phyloP scores from a whole-genome alignment of 345 rosid genomes.

The Turritis glabra region DNA sequence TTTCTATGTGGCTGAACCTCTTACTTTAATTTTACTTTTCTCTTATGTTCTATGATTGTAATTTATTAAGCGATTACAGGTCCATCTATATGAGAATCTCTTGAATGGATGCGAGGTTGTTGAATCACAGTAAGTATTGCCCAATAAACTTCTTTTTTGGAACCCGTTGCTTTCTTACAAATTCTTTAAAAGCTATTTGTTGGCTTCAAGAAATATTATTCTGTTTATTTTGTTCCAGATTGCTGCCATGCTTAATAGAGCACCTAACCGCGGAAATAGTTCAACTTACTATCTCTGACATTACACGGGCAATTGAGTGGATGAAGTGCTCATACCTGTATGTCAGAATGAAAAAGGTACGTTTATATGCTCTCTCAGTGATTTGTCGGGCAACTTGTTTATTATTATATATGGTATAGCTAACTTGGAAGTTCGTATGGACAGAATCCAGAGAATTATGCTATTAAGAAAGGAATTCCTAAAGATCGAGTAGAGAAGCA shows the following conservation, averaged over 20 bases:
- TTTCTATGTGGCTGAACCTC: constrained; percentile 15
- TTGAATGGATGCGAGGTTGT: constrained; percentile 92
- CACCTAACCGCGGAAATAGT: constrained; percentile 98
- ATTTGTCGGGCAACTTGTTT: background rate
- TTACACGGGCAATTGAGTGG: constrained; percentile 94
- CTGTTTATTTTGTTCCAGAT: constrained; percentile 50
- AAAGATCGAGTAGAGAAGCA: constrained; percentile 81
- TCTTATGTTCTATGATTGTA: constrained; percentile 14
- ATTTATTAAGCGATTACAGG: constrained; percentile 49
- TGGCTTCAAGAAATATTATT: background rate
- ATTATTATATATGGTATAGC: background rate
- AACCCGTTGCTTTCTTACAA: background rate
- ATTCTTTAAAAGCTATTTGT: constrained; percentile 3
- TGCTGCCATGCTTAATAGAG: constrained; percentile 86
- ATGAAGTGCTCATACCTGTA: constrained; percentile 92
- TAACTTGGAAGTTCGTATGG: constrained; percentile 18
- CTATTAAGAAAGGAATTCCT: constrained; percentile 72
- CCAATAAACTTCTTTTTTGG: constrained; percentile 24
- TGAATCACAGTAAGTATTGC: constrained; percentile 83
- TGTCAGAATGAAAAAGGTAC: constrained; percentile 90
- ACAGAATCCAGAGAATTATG: constrained; percentile 91
- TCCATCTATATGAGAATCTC: constrained; percentile 90
- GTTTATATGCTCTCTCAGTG: constrained; percentile 23
- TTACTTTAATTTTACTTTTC: constrained; percentile 12
- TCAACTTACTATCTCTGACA: constrained; percentile 83